Percentiles rank a stretch among this genome's conserved stretches.
phyloP scores from a whole-genome alignment of 768 basidiomycete genomes.

The Suillus hirtellus region DNA sequence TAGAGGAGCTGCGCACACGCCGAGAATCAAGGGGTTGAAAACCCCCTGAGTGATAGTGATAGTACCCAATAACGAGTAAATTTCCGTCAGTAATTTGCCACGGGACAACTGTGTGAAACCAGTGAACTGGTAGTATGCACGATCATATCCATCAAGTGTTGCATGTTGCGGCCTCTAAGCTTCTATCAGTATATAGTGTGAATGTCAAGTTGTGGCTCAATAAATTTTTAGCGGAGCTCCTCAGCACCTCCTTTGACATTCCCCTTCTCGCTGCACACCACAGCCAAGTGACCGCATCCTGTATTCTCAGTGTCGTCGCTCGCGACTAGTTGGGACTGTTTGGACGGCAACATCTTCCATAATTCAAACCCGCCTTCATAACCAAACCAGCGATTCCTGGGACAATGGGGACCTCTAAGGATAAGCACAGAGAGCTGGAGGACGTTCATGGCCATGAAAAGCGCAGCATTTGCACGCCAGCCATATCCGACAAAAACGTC shows the following conservation, averaged over 20 bases:
- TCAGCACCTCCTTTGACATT: not conserved
- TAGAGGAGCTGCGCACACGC: not conserved
- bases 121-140: not conserved
- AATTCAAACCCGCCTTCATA: constrained; percentile 52
- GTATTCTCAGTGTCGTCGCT: not conserved
- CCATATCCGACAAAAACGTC: constrained; percentile 40
- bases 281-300: not conserved
- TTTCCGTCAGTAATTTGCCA: not conserved
- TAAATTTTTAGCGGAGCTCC: not conserved
- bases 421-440: constrained; percentile 36
- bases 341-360: not conserved
- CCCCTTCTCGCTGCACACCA: not conserved
- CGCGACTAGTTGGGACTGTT: not conserved
- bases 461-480: constrained; percentile 35
- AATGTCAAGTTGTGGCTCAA: not conserved
- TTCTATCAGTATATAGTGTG: not conserved
- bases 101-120: not conserved
- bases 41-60: not conserved
- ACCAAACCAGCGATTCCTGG: constrained; percentile 52
- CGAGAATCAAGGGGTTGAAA: too few species aligned
- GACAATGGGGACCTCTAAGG: constrained; percentile 39
- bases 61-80: not conserved
- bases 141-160: not conserved
- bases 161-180: not conserved
- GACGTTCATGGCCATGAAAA: constrained; percentile 38